Evolutionary conservation across 1,139 yeast species (phyloP), one percentile per base, ranked within the genome.

Genomic region (Yamadazyma dendronema): DNA sequence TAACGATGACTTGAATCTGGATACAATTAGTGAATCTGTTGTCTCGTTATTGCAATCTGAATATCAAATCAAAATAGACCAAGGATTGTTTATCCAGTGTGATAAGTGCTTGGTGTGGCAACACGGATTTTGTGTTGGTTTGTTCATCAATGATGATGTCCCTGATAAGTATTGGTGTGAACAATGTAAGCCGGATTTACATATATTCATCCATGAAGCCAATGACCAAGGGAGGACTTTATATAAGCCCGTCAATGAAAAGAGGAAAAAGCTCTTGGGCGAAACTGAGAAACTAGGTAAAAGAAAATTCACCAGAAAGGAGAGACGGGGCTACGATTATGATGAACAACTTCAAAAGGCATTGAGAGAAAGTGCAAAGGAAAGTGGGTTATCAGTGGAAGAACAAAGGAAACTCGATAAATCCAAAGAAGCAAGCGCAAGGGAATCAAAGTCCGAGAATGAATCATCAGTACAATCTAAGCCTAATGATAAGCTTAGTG

Each of bases 111-210:
- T 88, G 17, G 96, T 84, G 9, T 92, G 97, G 98, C 97, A 92
- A 61, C 98, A 92, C 58, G 97, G 97, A 3, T 89, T 73, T 61
- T 92, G 98, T 65, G 97, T 92, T 29, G 95, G 96, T 1, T 74
- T 87, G 41, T 72, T 69, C 43, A 76, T 77, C 35, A 85, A 81
- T 47, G 82, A 79, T 24, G 84, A 78, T 42, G 88, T 88, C 0
- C 96, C 96, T 2, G 96, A 89, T 42, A 85, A 85, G 57, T 90
- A 90, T 61, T 87, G 88, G 85, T 90, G 97, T 68, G 98, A 92
- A 56, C 62, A 67, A 50, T 92, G 97, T 64, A 79, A 82, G 47
- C 96, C 96, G 0, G 90, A 84, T 31, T 65, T 84, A 30, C 97
- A 90, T 57, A 63, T 77, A 17, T 61, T 79, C 35, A 54, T 70